These are phyloP conservation scores for Coix lacrymajobi DNA, from an alignment of 176 grass and related monocot genomes.

Conservation along the genomic window DNA sequence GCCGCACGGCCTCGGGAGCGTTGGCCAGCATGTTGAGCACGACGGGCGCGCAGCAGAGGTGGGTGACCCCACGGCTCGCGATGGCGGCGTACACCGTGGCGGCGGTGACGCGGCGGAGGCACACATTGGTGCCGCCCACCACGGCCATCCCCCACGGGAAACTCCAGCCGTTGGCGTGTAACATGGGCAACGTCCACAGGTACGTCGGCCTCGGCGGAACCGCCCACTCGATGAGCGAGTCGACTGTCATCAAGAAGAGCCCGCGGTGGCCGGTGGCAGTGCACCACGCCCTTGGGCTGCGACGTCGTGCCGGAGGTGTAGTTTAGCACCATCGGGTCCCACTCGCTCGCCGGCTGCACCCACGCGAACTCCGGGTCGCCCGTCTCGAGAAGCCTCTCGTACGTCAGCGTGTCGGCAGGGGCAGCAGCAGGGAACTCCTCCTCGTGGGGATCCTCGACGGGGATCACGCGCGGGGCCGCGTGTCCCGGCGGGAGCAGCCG, in stretches of 20 bases:
- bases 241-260: constrained; percentile 47
- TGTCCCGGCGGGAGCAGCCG: background rate
- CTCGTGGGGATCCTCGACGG: background rate
- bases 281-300: constrained; percentile 81
- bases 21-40: constrained; percentile 91
- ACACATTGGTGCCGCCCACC: constrained; percentile 75
- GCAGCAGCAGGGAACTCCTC: background rate
- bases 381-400: constrained; percentile 51
- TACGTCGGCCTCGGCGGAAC: constrained; percentile 53
- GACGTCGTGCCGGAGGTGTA: constrained; percentile 96
- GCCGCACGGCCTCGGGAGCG: constrained; percentile 29
- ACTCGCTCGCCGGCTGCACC: constrained; percentile 62
- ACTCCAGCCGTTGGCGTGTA: constrained; percentile 91
- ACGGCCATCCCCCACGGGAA: constrained; percentile 80
- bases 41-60: constrained; percentile 86
- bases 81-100: constrained; percentile 42
- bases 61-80: constrained; percentile 33
- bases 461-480: background rate
- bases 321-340: constrained; percentile 87
- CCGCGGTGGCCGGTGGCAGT: constrained; percentile 89
- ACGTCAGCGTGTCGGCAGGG: constrained; percentile 25
- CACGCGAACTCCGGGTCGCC: constrained; percentile 66
- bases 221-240: constrained; percentile 52
- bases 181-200: constrained; percentile 91
- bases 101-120: constrained; percentile 66